Base-by-base conservation (phyloP, 2,329 filamentous ascomycete species). In the Penicillium sp. region DNA sequence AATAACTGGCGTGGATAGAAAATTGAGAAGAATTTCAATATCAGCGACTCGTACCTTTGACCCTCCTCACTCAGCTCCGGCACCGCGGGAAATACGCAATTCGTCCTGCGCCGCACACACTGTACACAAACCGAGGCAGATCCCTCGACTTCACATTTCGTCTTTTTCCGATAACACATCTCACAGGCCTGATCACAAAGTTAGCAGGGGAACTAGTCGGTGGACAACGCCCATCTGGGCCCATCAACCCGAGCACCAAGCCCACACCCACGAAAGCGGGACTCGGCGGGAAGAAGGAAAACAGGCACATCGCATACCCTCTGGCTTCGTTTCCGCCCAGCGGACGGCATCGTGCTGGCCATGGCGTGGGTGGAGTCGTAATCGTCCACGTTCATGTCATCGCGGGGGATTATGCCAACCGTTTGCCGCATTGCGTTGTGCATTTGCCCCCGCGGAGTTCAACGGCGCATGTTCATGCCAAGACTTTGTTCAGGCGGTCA, bases 81-180 rank as follows among this genome's bases (percentile, higher is more conserved):
- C 47, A 95, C 90, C 72, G 95, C 90, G 2, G 92, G 96, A 74
- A 96, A 96, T 69, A 95, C 86, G 78, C 94, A 97, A 69, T 93
- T 90, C 6, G 91, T 95, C 82, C 96, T 96, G 82, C 96, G 96
- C 75, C 96, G 96, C 73, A 89, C 88, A 76, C 93, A 97, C 78
- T 96, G 93, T 5, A 90, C 89, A 79, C 93, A 97, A 20, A 63
- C 51, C 7, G 57, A 37, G 54, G 89, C 85, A 25, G 92, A 91
- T 71, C 92, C 85, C 78, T 95, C 95, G 67, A 92, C 90, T 74
- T 96, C 92, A 78, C 94, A 97, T 80, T 96, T 96, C 78, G 96
- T 94, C 78, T 90, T 81, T 77, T 86, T 88, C 79, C 92, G 95
- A 71, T 91, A 86, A 74, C 93, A 97, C 91, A 93, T 92, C 68